Evolutionary conservation across 345 rosid species (phyloP), one percentile per base, ranked within the genome.

Genomic region (Turnera subulata): DNA sequence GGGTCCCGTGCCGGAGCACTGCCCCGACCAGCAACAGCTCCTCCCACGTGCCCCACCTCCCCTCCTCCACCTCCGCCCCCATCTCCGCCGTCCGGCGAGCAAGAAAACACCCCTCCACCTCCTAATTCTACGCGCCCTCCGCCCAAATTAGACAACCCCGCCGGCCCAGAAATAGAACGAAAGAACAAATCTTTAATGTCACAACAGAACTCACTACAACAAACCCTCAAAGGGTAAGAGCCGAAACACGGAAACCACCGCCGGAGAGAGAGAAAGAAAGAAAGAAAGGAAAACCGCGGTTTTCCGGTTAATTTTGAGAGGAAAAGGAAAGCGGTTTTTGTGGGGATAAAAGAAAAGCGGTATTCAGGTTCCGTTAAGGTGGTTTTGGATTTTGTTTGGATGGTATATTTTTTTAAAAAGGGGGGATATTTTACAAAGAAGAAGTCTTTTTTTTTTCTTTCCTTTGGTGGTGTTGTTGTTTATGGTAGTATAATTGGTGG

Each of bases 31-130:
- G 73, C 42, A 91, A 72, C 62, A 91, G 75, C 79, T 88, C 98
- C 63, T 86, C 95, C 98, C 98, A 86, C 38, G 96, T 88, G 52
- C 92, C 86, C 98, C 98, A 91, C 64, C 61, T 59, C 55, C 51
- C 77, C 42, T 26, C 57, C 64, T 52, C 70, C 66, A 33, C 69
- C 60, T 65, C 78, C 65, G 66, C 63, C 20, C 56, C 67, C 77
- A 50, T 72, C 62, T 10, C 44, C 73, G 12, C 64, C 55, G 21
- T 57, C 26, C 47, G n/a, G 52, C 70, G 44, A 42, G 45, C 18
- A 33, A 21, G 5, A 5, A 14, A 9, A 14, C n/a, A 19, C 14
- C 11, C 22, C 35, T 16, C 42, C 46, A 3, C 32, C 23, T 12
- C 50, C 26, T 9, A n/a, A 63, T 57, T 49, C 50, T 62, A 46